These are phyloP conservation scores for Paracoccidioides lutzii DNA, from an alignment of 2,329 filamentous ascomycete genomes.

Conservation along the genomic window DNA sequence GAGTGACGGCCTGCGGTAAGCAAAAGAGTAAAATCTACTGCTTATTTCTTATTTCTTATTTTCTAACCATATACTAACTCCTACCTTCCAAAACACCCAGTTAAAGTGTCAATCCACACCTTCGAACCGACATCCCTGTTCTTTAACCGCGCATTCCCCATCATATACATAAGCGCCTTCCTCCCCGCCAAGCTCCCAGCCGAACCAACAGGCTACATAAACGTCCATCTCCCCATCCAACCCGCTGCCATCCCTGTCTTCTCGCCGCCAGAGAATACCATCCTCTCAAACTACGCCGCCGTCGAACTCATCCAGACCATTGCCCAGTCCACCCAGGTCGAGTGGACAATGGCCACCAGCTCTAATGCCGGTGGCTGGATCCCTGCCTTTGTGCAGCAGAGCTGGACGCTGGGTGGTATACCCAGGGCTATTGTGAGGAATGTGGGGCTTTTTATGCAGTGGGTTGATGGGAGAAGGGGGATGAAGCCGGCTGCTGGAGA, in stretches of 20 bases:
- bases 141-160: slow-evolving; percentile 22
- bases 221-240: slow-evolving; percentile 22
- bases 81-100: slow-evolving; percentile 9
- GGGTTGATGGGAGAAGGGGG: slow-evolving; percentile 13
- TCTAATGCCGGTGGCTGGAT: slow-evolving; percentile 26
- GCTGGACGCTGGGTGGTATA: slow-evolving; percentile 15
- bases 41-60: neutral
- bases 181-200: slow-evolving; percentile 6
- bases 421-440: slow-evolving; percentile 26
- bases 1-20: slow-evolving; percentile 19
- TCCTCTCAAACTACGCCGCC: slow-evolving; percentile 25
- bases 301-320: slow-evolving; percentile 19
- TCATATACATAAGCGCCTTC: slow-evolving; percentile 21
- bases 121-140: slow-evolving; percentile 23
- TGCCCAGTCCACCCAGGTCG: slow-evolving; percentile 5
- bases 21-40: neutral
- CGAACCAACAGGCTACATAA: slow-evolving; percentile 17
- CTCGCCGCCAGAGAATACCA: slow-evolving; percentile 15
- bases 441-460: slow-evolving; percentile 28
- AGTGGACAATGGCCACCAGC: slow-evolving; percentile 28
- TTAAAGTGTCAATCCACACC: slow-evolving; percentile 25
- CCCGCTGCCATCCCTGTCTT: slow-evolving; percentile 8
- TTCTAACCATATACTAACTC: neutral
- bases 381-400: slow-evolving; percentile 26
- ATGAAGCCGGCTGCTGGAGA: neutral